Evolutionary conservation across 2,329 filamentous ascomycete species (phyloP).

Genomic region (Fusarium guadeloupense): DNA sequence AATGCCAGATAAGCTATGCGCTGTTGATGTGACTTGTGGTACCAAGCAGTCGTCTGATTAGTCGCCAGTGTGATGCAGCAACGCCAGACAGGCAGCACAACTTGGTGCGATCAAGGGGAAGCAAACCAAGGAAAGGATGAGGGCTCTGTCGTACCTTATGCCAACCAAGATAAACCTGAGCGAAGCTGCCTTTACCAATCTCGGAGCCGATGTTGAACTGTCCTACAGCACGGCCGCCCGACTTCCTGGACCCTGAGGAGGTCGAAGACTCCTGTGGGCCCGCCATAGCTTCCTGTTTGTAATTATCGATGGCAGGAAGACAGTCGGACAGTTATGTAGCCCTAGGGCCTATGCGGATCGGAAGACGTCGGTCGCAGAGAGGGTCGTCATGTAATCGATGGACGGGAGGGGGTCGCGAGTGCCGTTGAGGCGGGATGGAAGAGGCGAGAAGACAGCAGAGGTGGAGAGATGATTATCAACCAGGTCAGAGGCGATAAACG

Average conservation of each 20-base stretch:
- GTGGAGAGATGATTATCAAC: conserved; percentile 23
- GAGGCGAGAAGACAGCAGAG: conserved; percentile 8
- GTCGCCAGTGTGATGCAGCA: conserved; percentile 1
- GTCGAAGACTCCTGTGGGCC: conserved; percentile 49
- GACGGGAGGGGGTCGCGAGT: conserved; percentile 18
- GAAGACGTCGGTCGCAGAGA: conserved; percentile 47
- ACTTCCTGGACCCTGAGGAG: conserved; percentile 50
- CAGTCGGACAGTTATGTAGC: conserved; percentile 45
- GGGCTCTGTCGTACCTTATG: conserved; percentile 69
- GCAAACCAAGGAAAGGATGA: conserved; percentile 12
- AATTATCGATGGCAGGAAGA: conserved; percentile 48
- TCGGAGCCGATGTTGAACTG: conserved; percentile 85
- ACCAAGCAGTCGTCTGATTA: conserved; percentile 7
- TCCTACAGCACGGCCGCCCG: conserved; percentile 62
- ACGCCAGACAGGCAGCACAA: conserved; percentile 16
- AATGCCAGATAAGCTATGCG: not conserved
- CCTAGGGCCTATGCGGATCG: conserved; percentile 51
- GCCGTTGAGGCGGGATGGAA: conserved; percentile 19
- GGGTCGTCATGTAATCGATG: conserved; percentile 54
- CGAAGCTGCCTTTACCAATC: conserved; percentile 98
- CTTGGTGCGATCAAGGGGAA: conserved; percentile 13
- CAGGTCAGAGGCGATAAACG: conserved; percentile 19
- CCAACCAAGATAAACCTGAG: conserved; percentile 88
- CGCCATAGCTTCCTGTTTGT: conserved; percentile 51
- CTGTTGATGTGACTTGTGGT: conserved; percentile 1